Base-by-base conservation (phyloP, 805 yeast genomes). In the Nakazawaea ishiwadae region DNA sequence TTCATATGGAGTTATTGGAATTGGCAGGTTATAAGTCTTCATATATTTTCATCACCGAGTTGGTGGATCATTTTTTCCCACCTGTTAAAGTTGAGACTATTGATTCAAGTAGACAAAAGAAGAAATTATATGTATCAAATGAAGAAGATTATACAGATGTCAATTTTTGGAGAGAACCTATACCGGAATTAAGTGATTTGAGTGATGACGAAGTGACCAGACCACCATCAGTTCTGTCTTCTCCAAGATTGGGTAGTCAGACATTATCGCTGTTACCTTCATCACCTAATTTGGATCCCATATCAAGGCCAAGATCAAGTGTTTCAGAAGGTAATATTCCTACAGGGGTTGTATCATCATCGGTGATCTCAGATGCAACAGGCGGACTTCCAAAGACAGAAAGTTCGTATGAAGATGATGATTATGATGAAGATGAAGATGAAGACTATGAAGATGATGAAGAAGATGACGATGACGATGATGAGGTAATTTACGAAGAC, bases 51-150 rank as follows among this genome's bases (percentile, higher is more conserved):
- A 91, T 93, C 54, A 86, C 93, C 34, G 98, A 93, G 59, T 70
- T 93, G 41, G 97, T 93, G 10, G 99, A 93, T 62, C 98, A 93
- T 60, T 90, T 90, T 60, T 93, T 93, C 72, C 99, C 99, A 7
- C 96, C 97, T 0, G 84, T 79, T 34, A 64, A 51, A 49, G 50
- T 27, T 40, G 47, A 37, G 18, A 35, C 26, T 2, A 29, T 36
- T 11, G 40, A 35, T 11, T n/a, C 42, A 9, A 50, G 53, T 33
- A 36, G 32, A 6, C 21, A 28, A 5, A 36, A 31, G 26, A 42
- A 18, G 20, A 31, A 48, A 44, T 8, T 35, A n/a, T 37, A 15
- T 14, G 28, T 59, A n/a, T 53, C 59, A 19, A 62, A 67, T 2
- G 81, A 76, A 40, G 83, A 79, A 48, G 77, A 75, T 48, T 93